Conservation (phyloP, 2,329 filamentous ascomycete species). For the Ascochyta lentis region DNA sequence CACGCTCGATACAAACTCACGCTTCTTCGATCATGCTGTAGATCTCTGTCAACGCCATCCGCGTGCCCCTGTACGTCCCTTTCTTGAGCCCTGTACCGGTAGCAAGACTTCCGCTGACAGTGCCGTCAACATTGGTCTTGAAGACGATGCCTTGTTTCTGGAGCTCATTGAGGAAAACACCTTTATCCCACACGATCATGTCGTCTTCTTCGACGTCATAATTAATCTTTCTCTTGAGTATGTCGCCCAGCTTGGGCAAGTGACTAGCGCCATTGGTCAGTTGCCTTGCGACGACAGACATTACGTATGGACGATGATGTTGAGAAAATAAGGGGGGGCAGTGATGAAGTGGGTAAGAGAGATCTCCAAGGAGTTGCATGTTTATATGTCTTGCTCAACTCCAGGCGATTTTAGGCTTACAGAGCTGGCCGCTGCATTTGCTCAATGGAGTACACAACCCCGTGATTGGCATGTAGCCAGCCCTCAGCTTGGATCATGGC, state of each 20-base stretch:
- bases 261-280: constrained; percentile 2
- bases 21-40: constrained; percentile 16
- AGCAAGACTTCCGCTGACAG: not conserved
- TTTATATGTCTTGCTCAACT: not conserved
- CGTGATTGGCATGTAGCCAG: not conserved
- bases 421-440: not conserved
- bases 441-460: not conserved
- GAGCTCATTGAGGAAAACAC: constrained; percentile 13
- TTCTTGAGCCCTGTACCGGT: not conserved
- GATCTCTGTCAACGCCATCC: constrained; percentile 10
- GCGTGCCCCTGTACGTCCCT: constrained; percentile 15
- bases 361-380: not conserved
- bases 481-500: constrained; percentile 2
- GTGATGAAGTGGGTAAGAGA: not conserved
- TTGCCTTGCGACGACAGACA: constrained; percentile 6
- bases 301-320: not conserved
- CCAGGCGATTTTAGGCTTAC: not conserved
- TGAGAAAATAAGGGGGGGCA: not conserved
- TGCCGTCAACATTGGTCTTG: not conserved
- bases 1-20: not conserved
- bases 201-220: constrained; percentile 12
- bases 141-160: constrained; percentile 11
- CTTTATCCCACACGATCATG: constrained; percentile 16
- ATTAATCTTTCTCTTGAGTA: constrained; percentile 2
- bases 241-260: constrained; percentile 1